Evolutionary conservation across 139 green algal genomes (phyloP).

Genomic region (Closterium sp.): DNA sequence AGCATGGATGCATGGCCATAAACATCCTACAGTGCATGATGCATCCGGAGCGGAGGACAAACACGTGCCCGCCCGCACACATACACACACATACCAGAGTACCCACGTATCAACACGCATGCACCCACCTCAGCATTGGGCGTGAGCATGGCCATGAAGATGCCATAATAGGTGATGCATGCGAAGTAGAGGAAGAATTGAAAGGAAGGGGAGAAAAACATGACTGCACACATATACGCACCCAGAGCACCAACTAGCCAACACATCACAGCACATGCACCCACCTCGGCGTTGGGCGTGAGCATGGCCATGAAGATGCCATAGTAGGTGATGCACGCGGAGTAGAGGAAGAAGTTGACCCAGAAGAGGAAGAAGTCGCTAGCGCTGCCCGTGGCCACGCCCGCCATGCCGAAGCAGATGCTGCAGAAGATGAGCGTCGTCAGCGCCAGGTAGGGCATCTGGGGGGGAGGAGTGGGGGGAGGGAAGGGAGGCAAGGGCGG

Average conservation of each 20-base stretch:
- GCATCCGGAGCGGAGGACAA: too few species aligned
- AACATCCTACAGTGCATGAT: too few species aligned
- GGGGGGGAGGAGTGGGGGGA: neutral
- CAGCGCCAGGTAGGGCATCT: constrained; percentile 27
- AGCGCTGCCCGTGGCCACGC: constrained; percentile 1
- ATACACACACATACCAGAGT: too few species aligned
- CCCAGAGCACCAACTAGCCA: neutral
- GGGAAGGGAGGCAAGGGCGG: neutral
- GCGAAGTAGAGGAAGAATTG: constrained; percentile 16
- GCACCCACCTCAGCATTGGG: constrained; percentile 37
- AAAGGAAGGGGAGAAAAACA: constrained; percentile 26
- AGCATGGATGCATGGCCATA: too few species aligned
- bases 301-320: constrained; percentile 29
- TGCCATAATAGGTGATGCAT: constrained; percentile 20
- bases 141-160: constrained; percentile 27
- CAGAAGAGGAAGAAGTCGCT: constrained; percentile 23
- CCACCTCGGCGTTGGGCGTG: constrained; percentile 36
- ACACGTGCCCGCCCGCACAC: too few species aligned
- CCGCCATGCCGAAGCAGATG: constrained; percentile 27
- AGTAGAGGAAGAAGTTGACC: constrained; percentile 36
- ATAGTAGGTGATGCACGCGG: constrained; percentile 27
- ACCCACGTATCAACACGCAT: too few species aligned
- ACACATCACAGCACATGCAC: neutral
- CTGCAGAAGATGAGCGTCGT: constrained; percentile 30
- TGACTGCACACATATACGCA: neutral